Conservation (phyloP, 2,329 filamentous ascomycete species). For the Neopestalotiopsis sp. region DNA sequence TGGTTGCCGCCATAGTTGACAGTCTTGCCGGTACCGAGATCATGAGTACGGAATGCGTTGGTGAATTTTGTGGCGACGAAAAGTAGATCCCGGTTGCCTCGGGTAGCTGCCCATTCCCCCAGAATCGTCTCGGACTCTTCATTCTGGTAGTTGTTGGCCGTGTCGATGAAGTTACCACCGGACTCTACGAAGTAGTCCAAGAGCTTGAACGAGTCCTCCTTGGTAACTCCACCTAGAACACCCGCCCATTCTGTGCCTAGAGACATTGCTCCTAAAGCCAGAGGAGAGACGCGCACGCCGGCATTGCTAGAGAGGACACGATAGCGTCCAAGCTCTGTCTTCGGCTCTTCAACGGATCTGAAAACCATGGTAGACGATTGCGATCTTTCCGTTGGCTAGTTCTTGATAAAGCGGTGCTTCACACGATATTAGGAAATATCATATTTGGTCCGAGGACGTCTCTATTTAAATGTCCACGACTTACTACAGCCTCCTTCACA, state of each 20-base stretch:
- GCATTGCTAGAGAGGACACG: constrained; percentile 57
- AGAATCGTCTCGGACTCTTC: constrained; percentile 63
- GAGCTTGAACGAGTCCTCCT: constrained; percentile 60
- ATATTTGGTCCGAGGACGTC: not conserved
- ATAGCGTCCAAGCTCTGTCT: constrained; percentile 58
- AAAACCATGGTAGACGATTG: not conserved
- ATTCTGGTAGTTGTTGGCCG: constrained; percentile 62
- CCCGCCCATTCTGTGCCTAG: constrained; percentile 52
- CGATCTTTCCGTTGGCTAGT: not conserved
- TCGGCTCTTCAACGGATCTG: constrained; percentile 38
- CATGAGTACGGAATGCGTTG: constrained; percentile 48
- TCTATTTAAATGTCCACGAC: not conserved
- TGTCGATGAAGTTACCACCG: constrained; percentile 75
- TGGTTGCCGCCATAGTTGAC: constrained; percentile 63
- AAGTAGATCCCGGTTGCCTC: constrained; percentile 57
- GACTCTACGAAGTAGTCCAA: constrained; percentile 61
- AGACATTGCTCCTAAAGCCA: constrained; percentile 60
- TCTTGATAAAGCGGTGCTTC: not conserved
- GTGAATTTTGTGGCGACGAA: constrained; percentile 65
- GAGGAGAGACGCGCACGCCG: constrained; percentile 56
- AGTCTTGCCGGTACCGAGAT: constrained; percentile 42
- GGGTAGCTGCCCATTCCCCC: constrained; percentile 60
- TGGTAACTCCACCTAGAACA: constrained; percentile 58
- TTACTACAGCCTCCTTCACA: not conserved
- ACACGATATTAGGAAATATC: not conserved